phyloP scores from a whole-genome alignment of 306 rosid genomes.

The Erythrophleum fordii region DNA sequence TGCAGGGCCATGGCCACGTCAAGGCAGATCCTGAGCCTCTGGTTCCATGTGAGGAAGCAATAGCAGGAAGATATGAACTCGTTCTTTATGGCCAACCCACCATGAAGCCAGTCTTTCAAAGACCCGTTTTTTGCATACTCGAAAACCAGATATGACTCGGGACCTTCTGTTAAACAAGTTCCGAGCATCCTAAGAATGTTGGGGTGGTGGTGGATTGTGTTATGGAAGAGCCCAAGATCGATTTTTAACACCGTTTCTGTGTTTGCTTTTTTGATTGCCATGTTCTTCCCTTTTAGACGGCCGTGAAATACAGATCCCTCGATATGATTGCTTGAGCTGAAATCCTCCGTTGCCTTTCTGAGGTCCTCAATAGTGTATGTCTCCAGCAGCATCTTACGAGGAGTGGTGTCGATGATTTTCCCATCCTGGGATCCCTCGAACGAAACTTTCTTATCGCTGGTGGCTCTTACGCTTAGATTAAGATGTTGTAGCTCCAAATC shows the following conservation, averaged over 20 bases:
- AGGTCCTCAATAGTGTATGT: slow-evolving; percentile 65
- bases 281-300: slow-evolving; percentile 74
- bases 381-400: slow-evolving; percentile 59
- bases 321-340: slow-evolving; percentile 73
- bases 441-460: slow-evolving; percentile 84
- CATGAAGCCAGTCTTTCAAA: slow-evolving; percentile 93
- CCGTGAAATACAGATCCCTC: slow-evolving; percentile 89
- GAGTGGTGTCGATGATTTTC: slow-evolving; percentile 42
- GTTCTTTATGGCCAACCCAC: slow-evolving; percentile 92
- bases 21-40: slow-evolving; percentile 79
- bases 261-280: slow-evolving; percentile 66
- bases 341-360: slow-evolving; percentile 78
- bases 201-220: slow-evolving; percentile 70
- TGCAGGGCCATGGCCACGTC: slow-evolving; percentile 71
- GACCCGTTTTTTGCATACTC: slow-evolving; percentile 91
- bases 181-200: slow-evolving; percentile 78
- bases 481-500: slow-evolving; percentile 88
- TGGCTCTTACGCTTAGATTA: slow-evolving; percentile 78
- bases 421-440: slow-evolving; percentile 71
- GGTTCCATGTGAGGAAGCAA: slow-evolving; percentile 92
- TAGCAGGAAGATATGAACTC: slow-evolving; percentile 92
- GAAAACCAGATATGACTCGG: slow-evolving; percentile 68
- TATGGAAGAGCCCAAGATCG: slow-evolving; percentile 63
- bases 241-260: slow-evolving; percentile 51
- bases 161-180: slow-evolving; percentile 55